These are phyloP conservation scores for Calocybe indica DNA, from an alignment of 768 basidiomycete species.

Conservation along the genomic window DNA sequence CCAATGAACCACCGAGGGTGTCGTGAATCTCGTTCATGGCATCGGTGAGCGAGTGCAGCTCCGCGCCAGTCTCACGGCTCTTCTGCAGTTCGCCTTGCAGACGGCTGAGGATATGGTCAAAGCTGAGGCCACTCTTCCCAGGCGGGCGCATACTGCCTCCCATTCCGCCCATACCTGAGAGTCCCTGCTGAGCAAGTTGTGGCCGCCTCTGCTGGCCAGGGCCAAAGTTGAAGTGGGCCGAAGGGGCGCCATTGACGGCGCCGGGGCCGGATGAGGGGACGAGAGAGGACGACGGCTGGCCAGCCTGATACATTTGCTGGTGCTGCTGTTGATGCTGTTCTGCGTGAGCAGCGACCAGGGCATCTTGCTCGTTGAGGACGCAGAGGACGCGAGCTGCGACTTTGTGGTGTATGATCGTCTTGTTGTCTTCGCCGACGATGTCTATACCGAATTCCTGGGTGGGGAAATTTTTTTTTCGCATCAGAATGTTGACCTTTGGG, in stretches of 20 bases:
- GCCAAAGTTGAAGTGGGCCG: conserved; percentile 18
- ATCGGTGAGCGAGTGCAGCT: conserved; percentile 69
- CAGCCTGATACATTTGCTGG: conserved; percentile 26
- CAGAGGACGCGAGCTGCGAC: conserved; percentile 93
- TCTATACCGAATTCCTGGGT: conserved; percentile 96
- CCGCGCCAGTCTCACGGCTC: conserved; percentile 87
- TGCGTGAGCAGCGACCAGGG: conserved; percentile 61
- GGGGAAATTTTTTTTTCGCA: not conserved
- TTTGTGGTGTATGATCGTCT: conserved; percentile 97
- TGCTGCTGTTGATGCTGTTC: conserved; percentile 61
- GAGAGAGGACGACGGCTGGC: conserved; percentile 9
- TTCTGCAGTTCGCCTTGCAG: conserved; percentile 94
- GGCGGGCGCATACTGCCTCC: conserved; percentile 65
- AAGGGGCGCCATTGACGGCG: conserved; percentile 11
- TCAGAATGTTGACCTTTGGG: not conserved
- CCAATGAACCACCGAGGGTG: conserved; percentile 78
- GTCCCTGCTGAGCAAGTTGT: conserved; percentile 50
- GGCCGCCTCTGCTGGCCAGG: conserved; percentile 46
- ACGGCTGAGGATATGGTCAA: conserved; percentile 86
- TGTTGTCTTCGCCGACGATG: conserved; percentile 97
- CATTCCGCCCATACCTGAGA: conserved; percentile 73
- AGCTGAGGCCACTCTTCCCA: conserved; percentile 82
- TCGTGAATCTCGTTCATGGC: conserved; percentile 91
- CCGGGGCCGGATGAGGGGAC: conserved; percentile 11
- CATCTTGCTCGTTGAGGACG: conserved; percentile 83